Percentiles rank a stretch among this genome's conserved stretches.
These are phyloP conservation scores for Mrakia gelida DNA, from an alignment of 768 basidiomycete species.

Conservation along the genomic window DNA sequence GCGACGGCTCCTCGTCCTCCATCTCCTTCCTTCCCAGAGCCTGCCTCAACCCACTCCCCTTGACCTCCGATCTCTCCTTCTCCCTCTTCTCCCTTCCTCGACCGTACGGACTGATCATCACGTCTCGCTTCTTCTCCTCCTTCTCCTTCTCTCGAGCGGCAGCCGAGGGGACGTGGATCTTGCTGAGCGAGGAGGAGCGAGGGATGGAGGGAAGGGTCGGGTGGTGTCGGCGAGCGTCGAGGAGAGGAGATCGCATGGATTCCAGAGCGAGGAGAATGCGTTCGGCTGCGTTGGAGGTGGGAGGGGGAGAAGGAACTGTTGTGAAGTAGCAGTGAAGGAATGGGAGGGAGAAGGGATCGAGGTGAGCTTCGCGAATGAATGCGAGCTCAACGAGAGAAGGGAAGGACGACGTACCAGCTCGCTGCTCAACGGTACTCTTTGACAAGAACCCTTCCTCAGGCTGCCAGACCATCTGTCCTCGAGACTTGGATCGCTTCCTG, in stretches of 20 bases:
- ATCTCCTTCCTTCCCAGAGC: neutral
- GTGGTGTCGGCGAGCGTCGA: conserved; percentile 15
- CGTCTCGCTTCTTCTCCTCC: conserved; percentile 18
- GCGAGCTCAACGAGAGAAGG: neutral
- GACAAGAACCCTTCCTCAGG: conserved; percentile 17
- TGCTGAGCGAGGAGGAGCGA: conserved; percentile 7
- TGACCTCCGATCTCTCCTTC: neutral
- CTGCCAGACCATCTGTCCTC: conserved; percentile 25
- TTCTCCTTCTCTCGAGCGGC: conserved; percentile 22
- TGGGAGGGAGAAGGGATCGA: neutral
- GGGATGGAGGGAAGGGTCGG: neutral
- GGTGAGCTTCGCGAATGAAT: neutral
- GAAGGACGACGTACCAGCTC: neutral
- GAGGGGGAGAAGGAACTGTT: neutral
- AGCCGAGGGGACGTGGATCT: conserved; percentile 18
- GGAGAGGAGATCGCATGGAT: conserved; percentile 11
- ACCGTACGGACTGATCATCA: conserved; percentile 26
- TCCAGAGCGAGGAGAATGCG: conserved; percentile 17
- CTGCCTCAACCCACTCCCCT: conserved; percentile 19
- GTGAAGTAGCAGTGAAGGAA: no score
- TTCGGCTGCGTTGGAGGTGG: conserved; percentile 12
- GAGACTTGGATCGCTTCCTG: neutral
- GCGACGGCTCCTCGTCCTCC: neutral
- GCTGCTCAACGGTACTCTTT: conserved; percentile 14
- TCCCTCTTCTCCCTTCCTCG: neutral